Percentiles rank a stretch among this genome's conserved stretches.
phyloP scores from a whole-genome alignment of 192 early-diverging fungal genomes.

The Coemansia sp. region DNA sequence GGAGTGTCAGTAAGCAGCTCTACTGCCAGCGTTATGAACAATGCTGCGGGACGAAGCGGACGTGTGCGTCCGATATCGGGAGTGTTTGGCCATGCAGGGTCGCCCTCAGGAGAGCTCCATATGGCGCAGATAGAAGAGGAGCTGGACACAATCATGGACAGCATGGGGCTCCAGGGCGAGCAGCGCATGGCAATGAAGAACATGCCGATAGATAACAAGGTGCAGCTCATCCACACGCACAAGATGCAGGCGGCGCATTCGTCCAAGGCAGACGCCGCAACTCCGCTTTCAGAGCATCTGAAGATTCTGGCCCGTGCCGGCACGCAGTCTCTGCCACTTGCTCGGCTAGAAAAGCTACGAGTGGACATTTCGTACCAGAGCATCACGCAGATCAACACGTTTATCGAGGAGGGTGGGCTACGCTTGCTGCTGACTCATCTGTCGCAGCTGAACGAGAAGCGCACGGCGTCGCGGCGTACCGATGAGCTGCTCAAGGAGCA shows the following conservation, averaged over 20 bases:
- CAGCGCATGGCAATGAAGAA: slow-evolving; percentile 46
- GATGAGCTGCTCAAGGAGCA: slow-evolving; percentile 47
- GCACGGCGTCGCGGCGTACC: slow-evolving; percentile 22
- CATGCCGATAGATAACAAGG: slow-evolving; percentile 41
- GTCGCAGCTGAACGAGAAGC: slow-evolving; percentile 40
- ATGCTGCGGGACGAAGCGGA: not conserved
- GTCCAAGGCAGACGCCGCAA: slow-evolving; percentile 1
- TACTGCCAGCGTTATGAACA: slow-evolving; percentile 8
- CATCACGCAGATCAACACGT: slow-evolving; percentile 38
- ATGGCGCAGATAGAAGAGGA: slow-evolving; percentile 47
- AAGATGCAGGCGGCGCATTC: slow-evolving; percentile 13
- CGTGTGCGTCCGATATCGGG: slow-evolving; percentile 21
- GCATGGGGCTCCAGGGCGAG: slow-evolving; percentile 37
- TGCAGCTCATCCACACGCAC: slow-evolving; percentile 47
- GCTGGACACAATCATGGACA: slow-evolving; percentile 51
- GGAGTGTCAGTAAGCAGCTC: slow-evolving; percentile 15
- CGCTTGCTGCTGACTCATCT: slow-evolving; percentile 39
- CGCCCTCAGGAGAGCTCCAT: slow-evolving; percentile 31
- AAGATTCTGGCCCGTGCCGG: slow-evolving; percentile 31
- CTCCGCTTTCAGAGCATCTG: slow-evolving; percentile 46
- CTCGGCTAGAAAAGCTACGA: slow-evolving; percentile 47
- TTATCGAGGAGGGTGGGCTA: slow-evolving; percentile 44
- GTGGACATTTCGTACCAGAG: slow-evolving; percentile 47
- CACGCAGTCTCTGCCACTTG: slow-evolving; percentile 44
- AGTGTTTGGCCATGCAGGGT: slow-evolving; percentile 7